Conservation (phyloP, 495 filamentous ascomycete species). For the Geoglossum glabrum region DNA sequence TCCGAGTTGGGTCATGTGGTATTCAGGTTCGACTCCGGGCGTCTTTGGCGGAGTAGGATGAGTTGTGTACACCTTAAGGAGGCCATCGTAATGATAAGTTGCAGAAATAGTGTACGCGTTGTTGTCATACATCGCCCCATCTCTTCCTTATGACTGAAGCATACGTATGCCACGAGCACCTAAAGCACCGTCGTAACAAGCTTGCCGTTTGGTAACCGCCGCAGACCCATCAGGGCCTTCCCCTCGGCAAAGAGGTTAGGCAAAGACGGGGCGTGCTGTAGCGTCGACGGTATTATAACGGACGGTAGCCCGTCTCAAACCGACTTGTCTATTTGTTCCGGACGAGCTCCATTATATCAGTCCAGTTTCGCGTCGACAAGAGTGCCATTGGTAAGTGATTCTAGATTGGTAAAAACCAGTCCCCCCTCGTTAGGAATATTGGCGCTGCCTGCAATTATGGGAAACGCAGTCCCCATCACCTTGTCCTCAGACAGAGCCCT, state of each 20-base stretch:
- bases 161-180: conserved; percentile 26
- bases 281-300: conserved; percentile 21
- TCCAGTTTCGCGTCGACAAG: conserved; percentile 19
- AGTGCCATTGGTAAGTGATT: conserved; percentile 15
- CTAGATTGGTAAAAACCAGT: conserved; percentile 18
- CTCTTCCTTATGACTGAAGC: conserved; percentile 22
- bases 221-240: conserved; percentile 15
- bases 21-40: conserved; percentile 16
- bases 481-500: conserved; percentile 7
- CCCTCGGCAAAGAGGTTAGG: conserved; percentile 20
- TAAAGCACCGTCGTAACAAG: conserved; percentile 23
- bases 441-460: neutral
- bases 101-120: conserved; percentile 25
- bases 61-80: conserved; percentile 18
- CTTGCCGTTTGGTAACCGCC: conserved; percentile 20
- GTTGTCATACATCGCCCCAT: conserved; percentile 20
- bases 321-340: conserved; percentile 10
- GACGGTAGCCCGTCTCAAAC: conserved; percentile 13
- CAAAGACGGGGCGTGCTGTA: conserved; percentile 15
- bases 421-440: conserved; percentile 10
- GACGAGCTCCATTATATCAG: conserved; percentile 21
- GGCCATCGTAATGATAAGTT: conserved; percentile 21
- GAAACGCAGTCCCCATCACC: neutral
- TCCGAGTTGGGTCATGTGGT: conserved; percentile 23
- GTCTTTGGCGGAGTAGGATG: conserved; percentile 14